Base-by-base conservation (phyloP, 306 rosid genomes). In the Castanea crenata region DNA sequence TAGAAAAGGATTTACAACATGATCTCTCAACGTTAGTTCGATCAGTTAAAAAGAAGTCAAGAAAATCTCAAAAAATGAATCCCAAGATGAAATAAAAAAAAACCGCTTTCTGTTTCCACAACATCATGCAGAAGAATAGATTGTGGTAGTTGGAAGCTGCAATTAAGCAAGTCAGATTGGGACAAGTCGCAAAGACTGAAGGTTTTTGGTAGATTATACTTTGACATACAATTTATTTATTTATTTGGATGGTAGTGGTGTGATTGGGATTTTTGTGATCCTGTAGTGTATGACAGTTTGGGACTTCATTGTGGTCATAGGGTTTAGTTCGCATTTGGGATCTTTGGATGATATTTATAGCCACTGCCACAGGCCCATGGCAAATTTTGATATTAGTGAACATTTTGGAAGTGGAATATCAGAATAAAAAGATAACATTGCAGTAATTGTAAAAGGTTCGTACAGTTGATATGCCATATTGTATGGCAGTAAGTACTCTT, bases 41-140 rank as follows among this genome's bases (percentile, higher is more conserved):
- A 46, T 80, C 88, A 29, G 83, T 44, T 34, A 79, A 41, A 23
- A 79, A 71, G 72, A 84, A 75, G 69, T 74, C 21, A 81, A 61
- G 64, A 74, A 72, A 82, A 20, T 49, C 61, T 23, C 21, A 35
- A 14, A 21, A 55, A 74, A 27, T 61, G 76, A 69, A 78, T 38
- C 10, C n/a, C n/a, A 8, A 19, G 8, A 63, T 38, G 31, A 35
- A 46, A 51, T 13, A 25, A 25, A 25, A 19, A 5, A 23, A 13
- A 3, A 72, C 49, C 9, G 41, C 4, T 14, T 14, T 51, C 23
- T 29, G n/a, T 14, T 10, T n/a, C 31, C 83, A 13, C 2, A n/a
- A 29, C 57, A 25, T 34, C 74, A 15, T 14, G 6, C 70, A 14
- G 59, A 38, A 63, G 54, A 46, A 68, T 31, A 7, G 20, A 27